Conservation (phyloP, 768 basidiomycete species). For the Leccinum sublutescens region DNA sequence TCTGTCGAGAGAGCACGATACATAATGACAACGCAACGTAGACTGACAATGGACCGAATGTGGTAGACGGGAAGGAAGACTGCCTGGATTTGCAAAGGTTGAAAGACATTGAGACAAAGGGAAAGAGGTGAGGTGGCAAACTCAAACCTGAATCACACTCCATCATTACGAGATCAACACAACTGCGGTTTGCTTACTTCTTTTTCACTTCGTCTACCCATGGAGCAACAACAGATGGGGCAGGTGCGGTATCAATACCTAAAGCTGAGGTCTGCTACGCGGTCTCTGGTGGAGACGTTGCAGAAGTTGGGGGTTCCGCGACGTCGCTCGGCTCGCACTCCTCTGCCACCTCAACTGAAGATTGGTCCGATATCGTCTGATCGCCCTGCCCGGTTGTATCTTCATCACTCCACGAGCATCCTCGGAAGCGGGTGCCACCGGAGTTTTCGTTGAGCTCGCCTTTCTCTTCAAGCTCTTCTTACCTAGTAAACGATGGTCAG, state of each 20-base stretch:
- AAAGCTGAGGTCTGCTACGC: constrained; percentile 14
- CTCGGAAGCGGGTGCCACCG: constrained; percentile 8
- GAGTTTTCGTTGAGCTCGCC: constrained; percentile 11
- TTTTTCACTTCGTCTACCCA: constrained; percentile 24
- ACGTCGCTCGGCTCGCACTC: constrained; percentile 2
- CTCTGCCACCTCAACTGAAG: background rate
- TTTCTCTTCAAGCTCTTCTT: constrained; percentile 21
- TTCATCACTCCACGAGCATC: constrained; percentile 15
- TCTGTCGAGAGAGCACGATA: constrained; percentile 6
- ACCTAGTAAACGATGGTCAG: constrained; percentile 16
- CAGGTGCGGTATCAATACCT: background rate
- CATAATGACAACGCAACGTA: background rate
- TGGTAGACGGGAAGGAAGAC: constrained; percentile 53
- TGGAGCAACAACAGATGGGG: constrained; percentile 6
- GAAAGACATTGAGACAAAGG: constrained; percentile 29
- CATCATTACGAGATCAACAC: constrained; percentile 1
- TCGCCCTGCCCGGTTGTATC: constrained; percentile 11
- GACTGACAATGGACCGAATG: constrained; percentile 65
- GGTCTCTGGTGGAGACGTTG: background rate
- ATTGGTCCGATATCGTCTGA: constrained; percentile 4
- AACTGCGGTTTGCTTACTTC: constrained; percentile 17
- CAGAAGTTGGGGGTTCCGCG: background rate
- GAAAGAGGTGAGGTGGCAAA: constrained; percentile 45
- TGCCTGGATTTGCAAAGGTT: constrained; percentile 19
- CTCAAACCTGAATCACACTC: constrained; percentile 34